A percentile compares a stretch with the other conserved stretches of the same genome.
Evolutionary conservation across 306 rosid genomes (phyloP).

Genomic region (Malus sieversii): DNA sequence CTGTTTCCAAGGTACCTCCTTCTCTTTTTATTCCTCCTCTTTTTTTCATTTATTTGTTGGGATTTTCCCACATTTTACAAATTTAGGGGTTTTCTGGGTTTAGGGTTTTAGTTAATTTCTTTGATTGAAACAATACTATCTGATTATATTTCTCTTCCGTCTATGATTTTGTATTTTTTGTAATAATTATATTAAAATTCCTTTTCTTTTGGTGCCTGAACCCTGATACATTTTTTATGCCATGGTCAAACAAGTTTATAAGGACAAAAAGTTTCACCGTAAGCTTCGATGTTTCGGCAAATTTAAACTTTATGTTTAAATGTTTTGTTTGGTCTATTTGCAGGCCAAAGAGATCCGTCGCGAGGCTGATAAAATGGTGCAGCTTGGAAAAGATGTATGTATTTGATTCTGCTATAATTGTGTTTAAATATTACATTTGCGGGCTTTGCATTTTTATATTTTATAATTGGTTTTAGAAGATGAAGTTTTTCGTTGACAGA

Average conservation of each 20-base stretch:
- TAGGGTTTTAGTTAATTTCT: background rate
- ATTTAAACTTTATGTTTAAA: background rate
- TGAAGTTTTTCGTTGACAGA: background rate
- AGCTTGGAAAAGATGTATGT: slow-evolving; percentile 83
- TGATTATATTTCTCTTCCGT: background rate
- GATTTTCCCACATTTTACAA: background rate
- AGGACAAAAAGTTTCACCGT: background rate
- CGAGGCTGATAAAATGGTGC: slow-evolving; percentile 85
- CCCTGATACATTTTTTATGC: background rate
- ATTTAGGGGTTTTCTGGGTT: background rate
- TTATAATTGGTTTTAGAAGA: background rate
- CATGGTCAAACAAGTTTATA: background rate
- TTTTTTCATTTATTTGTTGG: background rate
- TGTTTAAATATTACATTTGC: background rate
- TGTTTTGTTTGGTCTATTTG: background rate
- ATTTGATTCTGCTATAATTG: background rate
- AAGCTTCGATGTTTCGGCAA: background rate
- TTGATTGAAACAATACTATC: background rate
- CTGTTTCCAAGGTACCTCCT: slow-evolving; percentile 63
- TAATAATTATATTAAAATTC: background rate
- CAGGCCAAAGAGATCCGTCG: slow-evolving; percentile 94
- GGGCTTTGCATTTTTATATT: background rate
- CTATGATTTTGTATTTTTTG: background rate
- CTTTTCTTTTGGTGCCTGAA: background rate
- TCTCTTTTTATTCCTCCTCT: background rate